Percentiles rank a stretch among this genome's conserved stretches.
Evolutionary conservation across 345 rosid genomes (phyloP).

Genomic region (Gossypioides kirkii): DNA sequence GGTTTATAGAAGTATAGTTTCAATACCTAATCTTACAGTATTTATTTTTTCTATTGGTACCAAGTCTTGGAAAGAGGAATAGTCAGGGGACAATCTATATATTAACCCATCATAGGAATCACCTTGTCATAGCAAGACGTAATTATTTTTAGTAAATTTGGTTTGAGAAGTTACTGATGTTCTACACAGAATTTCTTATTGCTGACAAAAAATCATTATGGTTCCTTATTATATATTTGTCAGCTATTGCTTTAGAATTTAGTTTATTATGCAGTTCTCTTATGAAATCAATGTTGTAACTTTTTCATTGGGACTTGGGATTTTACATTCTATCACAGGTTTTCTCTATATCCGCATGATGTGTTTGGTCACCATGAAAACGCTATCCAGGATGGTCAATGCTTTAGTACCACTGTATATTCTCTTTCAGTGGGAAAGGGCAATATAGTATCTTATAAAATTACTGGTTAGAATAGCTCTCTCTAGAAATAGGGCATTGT

Average conservation of each 20-base stretch:
- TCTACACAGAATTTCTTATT: neutral
- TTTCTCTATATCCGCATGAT: neutral
- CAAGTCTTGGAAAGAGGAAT: neutral
- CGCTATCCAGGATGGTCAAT: neutral
- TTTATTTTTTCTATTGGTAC: neutral
- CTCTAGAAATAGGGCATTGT: neutral
- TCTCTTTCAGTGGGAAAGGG: neutral
- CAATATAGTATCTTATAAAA: neutral
- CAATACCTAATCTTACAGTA: neutral
- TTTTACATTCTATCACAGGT: neutral
- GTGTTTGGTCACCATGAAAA: neutral
- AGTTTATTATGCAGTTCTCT: neutral
- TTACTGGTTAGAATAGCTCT: neutral
- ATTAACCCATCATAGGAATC: neutral
- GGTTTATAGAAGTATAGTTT: neutral
- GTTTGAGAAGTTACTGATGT: neutral
- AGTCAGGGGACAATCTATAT: neutral
- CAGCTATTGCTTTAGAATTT: neutral
- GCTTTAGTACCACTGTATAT: neutral
- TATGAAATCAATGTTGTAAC: neutral
- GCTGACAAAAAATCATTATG: neutral
- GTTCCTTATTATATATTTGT: neutral
- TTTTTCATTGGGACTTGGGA: neutral
- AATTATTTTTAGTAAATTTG: neutral
- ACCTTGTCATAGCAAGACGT: neutral